Conservation (phyloP, 1,284 basidiomycete species). For the Cutaneotrichosporon mucoides region DNA sequence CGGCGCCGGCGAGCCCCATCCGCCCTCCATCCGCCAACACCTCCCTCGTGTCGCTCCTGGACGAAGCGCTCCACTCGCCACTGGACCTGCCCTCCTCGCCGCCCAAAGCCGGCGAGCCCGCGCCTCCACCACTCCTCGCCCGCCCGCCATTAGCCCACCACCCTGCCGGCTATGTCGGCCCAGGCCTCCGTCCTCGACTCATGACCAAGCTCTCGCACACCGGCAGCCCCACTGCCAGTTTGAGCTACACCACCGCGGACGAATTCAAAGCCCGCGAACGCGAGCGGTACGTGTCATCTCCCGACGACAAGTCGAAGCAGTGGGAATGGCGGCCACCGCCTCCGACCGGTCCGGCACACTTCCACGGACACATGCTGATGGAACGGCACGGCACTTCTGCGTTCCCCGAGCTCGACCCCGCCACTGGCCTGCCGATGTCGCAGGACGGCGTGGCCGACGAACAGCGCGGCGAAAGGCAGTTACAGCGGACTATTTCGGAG, state of each 20-base stretch:
- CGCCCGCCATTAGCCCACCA: slow-evolving; percentile 3
- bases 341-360: not conserved
- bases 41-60: slow-evolving; percentile 14
- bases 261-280: slow-evolving; percentile 9
- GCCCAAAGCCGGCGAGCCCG: not conserved
- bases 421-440: slow-evolving; percentile 34
- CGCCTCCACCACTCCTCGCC: not conserved
- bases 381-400: slow-evolving; percentile 6
- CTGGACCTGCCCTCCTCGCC: slow-evolving; percentile 19
- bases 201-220: slow-evolving; percentile 36
- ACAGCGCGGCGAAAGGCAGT: slow-evolving; percentile 22
- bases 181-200: slow-evolving; percentile 25
- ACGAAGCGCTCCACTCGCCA: slow-evolving; percentile 35
- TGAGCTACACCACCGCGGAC: slow-evolving; percentile 25
- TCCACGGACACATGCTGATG: slow-evolving; percentile 3
- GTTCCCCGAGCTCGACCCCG: slow-evolving; percentile 44
- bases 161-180: not conserved
- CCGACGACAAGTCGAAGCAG: not conserved
- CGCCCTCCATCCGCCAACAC: not conserved
- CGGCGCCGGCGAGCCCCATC: slow-evolving; percentile 3
- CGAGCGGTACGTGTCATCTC: slow-evolving; percentile 2
- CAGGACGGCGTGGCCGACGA: not conserved
- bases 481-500: slow-evolving; percentile 44
- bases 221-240: slow-evolving; percentile 31
- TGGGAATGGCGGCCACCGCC: slow-evolving; percentile 1